These are phyloP conservation scores for Asterophora parasitica DNA, from an alignment of 768 basidiomycete genomes.

Conservation along the genomic window DNA sequence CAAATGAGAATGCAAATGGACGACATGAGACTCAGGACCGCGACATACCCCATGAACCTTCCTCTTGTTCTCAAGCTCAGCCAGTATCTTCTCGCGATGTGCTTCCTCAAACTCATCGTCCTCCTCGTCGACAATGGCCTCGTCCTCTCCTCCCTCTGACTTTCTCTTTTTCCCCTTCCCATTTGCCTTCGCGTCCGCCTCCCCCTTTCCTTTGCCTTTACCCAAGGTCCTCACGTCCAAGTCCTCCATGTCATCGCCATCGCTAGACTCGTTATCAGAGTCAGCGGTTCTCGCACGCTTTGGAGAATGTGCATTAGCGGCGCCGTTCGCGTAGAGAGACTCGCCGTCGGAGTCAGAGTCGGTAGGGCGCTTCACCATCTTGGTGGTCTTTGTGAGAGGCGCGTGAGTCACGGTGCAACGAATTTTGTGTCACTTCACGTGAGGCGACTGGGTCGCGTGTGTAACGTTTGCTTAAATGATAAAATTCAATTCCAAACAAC, in stretches of 20 bases:
- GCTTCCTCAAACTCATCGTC: conserved; percentile 64
- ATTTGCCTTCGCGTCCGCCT: conserved; percentile 22
- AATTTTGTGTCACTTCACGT: conserved; percentile 10
- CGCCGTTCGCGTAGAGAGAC: conserved; percentile 14
- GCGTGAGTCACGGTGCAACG: conserved; percentile 3
- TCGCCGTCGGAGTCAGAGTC: conserved; percentile 39
- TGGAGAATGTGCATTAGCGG: conserved; percentile 7
- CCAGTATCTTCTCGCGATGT: conserved; percentile 51
- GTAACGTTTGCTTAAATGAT: too few relatives aligned
- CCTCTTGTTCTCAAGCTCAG: conserved; percentile 44
- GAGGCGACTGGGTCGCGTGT: conserved; percentile 1
- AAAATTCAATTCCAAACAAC: too few relatives aligned
- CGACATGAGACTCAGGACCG: conserved; percentile 15
- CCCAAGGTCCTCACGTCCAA: conserved; percentile 12
- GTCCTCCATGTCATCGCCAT: conserved; percentile 18
- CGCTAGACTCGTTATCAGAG: conserved; percentile 16
- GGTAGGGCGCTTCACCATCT: conserved; percentile 56
- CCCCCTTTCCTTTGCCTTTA: conserved; percentile 28
- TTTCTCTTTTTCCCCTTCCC: too few relatives aligned
- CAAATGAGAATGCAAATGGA: conserved; percentile 4
- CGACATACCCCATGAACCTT: conserved; percentile 39
- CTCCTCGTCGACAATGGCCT: conserved; percentile 58
- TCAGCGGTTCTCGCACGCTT: conserved; percentile 30
- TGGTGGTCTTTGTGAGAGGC: background rate
- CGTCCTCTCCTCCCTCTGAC: conserved; percentile 29